These are phyloP conservation scores for Fusarium kyushuense DNA, from an alignment of 2,329 filamentous ascomycete species.

Conservation along the genomic window DNA sequence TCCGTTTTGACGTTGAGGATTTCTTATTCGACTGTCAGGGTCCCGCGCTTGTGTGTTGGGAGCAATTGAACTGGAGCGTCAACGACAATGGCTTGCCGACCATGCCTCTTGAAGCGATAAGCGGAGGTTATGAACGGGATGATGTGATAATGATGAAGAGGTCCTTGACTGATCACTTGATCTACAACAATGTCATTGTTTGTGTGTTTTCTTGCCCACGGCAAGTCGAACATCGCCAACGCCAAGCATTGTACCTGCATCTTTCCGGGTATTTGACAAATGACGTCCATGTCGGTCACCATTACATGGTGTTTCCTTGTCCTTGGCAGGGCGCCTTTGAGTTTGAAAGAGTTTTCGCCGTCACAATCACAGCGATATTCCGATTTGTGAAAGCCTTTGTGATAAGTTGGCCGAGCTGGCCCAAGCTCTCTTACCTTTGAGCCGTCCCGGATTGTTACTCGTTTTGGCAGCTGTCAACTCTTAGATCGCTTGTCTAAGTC, in stretches of 20 bases:
- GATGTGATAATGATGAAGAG: conserved; percentile 1
- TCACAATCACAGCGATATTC: background rate
- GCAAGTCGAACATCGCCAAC: background rate
- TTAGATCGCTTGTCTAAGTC: background rate
- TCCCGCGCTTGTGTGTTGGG: background rate
- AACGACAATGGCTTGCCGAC: background rate
- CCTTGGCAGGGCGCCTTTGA: background rate
- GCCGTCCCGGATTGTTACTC: background rate
- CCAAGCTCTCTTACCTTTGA: background rate
- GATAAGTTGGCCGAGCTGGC: background rate
- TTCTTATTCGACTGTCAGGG: conserved; percentile 17
- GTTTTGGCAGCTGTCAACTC: background rate
- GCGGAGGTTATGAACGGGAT: background rate
- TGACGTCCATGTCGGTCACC: background rate
- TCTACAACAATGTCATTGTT: conserved; percentile 17
- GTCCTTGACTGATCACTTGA: conserved; percentile 16
- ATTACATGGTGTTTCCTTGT: background rate
- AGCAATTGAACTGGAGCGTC: background rate
- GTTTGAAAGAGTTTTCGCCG: background rate
- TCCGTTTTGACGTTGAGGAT: conserved; percentile 16
- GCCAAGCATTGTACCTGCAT: conserved; percentile 7
- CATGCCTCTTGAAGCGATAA: conserved; percentile 12
- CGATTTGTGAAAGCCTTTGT: background rate
- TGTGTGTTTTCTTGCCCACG: background rate
- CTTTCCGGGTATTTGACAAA: background rate